phyloP scores from a whole-genome alignment of 768 basidiomycete genomes.

The Leucocoprinus sp. region DNA sequence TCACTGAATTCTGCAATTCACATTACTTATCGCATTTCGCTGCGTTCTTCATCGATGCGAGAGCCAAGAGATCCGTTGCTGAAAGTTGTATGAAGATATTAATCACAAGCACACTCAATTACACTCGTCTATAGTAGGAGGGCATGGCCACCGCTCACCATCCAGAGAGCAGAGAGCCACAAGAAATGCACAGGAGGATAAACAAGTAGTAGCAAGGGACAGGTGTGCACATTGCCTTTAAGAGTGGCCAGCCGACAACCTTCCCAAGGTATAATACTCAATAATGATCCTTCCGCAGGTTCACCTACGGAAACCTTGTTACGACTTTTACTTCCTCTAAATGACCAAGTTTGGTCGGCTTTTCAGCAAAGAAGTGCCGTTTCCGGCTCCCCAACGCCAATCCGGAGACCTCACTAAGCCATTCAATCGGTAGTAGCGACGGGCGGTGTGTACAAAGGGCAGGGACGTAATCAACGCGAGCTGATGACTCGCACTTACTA shows the following conservation, averaged over 20 bases:
- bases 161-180: slow-evolving; percentile 18
- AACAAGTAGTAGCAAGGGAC: slow-evolving; percentile 23
- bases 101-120: not conserved
- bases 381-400: slow-evolving; percentile 58
- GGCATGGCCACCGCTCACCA: not conserved
- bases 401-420: slow-evolving; percentile 84
- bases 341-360: slow-evolving; percentile 74
- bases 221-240: slow-evolving; percentile 29
- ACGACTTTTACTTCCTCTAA: slow-evolving; percentile 82
- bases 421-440: slow-evolving; percentile 89
- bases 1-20: slow-evolving; percentile 79
- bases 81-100: slow-evolving; percentile 27
- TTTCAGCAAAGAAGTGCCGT: slow-evolving; percentile 36
- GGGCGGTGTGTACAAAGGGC: slow-evolving; percentile 88
- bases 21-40: slow-evolving; percentile 77
- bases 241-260: slow-evolving; percentile 28
- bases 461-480: slow-evolving; percentile 86
- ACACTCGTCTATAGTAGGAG: no score
- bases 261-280: slow-evolving; percentile 25
- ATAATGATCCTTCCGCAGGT: slow-evolving; percentile 75
- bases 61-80: slow-evolving; percentile 70
- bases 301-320: slow-evolving; percentile 80
- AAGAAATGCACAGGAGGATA: slow-evolving; percentile 41
- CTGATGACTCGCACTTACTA: slow-evolving; percentile 85
- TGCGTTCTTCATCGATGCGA: slow-evolving; percentile 77